A percentile compares a stretch with the other conserved stretches of the same genome.
Evolutionary conservation across 1,284 basidiomycete genomes (phyloP).

Genomic region (Rhodofomes roseus): DNA sequence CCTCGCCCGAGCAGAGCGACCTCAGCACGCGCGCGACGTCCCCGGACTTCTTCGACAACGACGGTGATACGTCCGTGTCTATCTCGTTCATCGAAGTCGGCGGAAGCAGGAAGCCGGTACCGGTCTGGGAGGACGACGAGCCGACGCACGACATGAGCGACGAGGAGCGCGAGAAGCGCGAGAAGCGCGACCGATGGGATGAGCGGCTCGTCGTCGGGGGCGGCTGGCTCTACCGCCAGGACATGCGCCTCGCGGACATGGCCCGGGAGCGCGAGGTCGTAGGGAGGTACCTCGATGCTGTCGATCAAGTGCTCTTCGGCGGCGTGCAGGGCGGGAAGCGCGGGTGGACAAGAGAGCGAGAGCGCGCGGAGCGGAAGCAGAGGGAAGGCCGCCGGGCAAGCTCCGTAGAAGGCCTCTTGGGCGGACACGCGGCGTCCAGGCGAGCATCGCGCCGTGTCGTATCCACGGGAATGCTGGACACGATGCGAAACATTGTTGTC

Average conservation of each 20-base stretch:
- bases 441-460: constrained; percentile 42
- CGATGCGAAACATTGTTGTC: constrained; percentile 44
- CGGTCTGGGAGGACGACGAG: constrained; percentile 78
- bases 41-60: constrained; percentile 37
- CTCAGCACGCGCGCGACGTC: constrained; percentile 38
- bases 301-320: constrained; percentile 70
- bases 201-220: constrained; percentile 70
- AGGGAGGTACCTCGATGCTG: constrained; percentile 60
- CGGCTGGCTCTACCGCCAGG: constrained; percentile 76
- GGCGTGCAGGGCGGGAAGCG: constrained; percentile 46
- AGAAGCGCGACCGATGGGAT: constrained; percentile 71
- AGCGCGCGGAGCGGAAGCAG: constrained; percentile 21
- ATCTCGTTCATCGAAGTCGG: constrained; percentile 68
- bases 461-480: constrained; percentile 50
- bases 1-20: constrained; percentile 32
- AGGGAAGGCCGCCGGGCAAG: constrained; percentile 49
- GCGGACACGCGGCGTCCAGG: constrained; percentile 9
- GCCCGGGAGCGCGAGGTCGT: constrained; percentile 55
- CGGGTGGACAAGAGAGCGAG: constrained; percentile 53
- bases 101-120: constrained; percentile 59
- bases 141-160: constrained; percentile 38
- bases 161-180: constrained; percentile 44
- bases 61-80: constrained; percentile 55
- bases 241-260: constrained; percentile 54
- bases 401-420: constrained; percentile 36